A percentile compares a stretch with the other conserved stretches of the same genome.
Evolutionary conservation across 352 stramenopile genomes (phyloP).

Genomic region (Thraustotheca clavata): DNA sequence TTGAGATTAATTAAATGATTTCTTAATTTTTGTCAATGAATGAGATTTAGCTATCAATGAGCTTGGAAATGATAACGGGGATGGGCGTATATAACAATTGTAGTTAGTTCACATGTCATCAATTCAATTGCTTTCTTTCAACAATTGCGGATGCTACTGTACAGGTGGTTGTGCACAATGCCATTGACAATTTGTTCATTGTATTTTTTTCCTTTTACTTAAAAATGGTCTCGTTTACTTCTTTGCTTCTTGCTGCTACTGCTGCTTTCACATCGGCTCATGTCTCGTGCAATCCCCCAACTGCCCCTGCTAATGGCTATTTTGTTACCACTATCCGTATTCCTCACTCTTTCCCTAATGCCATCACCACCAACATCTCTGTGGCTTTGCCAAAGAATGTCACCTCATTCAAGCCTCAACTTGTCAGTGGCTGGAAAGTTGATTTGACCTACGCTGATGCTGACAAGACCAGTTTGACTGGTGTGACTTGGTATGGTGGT

Average conservation of each 20-base stretch:
- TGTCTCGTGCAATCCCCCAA: slow-evolving; percentile 5
- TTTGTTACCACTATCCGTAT: slow-evolving; percentile 12
- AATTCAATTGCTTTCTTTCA: too few species aligned
- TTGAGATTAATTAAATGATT: too few species aligned
- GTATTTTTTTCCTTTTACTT: not conserved
- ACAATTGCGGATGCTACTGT: too few species aligned
- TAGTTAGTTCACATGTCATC: too few species aligned
- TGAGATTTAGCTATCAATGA: too few species aligned
- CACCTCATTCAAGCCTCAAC: slow-evolving; percentile 9
- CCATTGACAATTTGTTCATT: too few species aligned
- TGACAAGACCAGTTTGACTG: not conserved
- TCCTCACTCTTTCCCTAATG: slow-evolving; percentile 12
- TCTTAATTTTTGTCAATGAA: too few species aligned
- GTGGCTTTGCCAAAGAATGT: not conserved
- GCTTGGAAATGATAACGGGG: too few species aligned
- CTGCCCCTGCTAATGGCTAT: slow-evolving; percentile 3
- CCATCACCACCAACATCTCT: slow-evolving; percentile 5
- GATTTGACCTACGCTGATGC: not conserved
- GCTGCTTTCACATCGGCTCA: not conserved
- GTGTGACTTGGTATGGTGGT: slow-evolving; percentile 14
- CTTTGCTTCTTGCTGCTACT: not conserved
- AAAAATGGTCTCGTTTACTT: not conserved
- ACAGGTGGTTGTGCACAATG: too few species aligned
- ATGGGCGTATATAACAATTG: too few species aligned
- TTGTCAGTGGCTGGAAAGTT: slow-evolving; percentile 15